Evolutionary conservation across 2,329 filamentous ascomycete genomes (phyloP).

Genomic region (Trichoderma hamatum): DNA sequence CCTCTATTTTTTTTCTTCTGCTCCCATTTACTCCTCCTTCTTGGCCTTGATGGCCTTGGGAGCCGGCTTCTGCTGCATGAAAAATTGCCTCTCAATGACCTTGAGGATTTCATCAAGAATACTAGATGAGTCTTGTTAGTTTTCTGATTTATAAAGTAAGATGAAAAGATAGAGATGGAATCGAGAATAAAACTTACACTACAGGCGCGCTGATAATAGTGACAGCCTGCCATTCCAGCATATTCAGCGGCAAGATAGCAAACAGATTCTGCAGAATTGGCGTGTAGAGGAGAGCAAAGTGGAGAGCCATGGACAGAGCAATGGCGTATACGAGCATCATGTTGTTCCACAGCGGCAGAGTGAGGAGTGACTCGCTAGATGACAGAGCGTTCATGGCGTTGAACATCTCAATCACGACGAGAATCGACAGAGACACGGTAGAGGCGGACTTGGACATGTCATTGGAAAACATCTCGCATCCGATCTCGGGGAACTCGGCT

Average conservation of each 20-base stretch:
- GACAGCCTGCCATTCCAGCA: conserved; percentile 90
- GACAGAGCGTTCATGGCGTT: conserved; percentile 98
- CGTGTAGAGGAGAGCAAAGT: conserved; percentile 91
- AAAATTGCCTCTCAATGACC: conserved; percentile 69
- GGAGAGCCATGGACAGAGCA: conserved; percentile 85
- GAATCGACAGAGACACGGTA: conserved; percentile 85
- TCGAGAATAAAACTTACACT: conserved; percentile 65
- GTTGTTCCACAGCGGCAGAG: conserved; percentile 95
- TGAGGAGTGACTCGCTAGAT: conserved; percentile 90
- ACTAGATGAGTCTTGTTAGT: conserved; percentile 48
- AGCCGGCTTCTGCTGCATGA: conserved; percentile 55
- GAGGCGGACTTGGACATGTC: conserved; percentile 86
- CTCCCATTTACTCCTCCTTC: conserved; percentile 55
- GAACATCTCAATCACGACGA: conserved; percentile 99
- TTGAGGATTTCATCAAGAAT: conserved; percentile 85
- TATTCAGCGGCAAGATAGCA: conserved; percentile 84
- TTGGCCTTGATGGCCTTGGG: conserved; percentile 48
- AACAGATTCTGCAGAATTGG: conserved; percentile 88
- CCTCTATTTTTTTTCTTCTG: conserved; percentile 28
- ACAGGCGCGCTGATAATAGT: conserved; percentile 86
- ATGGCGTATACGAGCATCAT: conserved; percentile 98
- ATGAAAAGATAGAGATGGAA: neutral
- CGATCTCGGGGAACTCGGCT: conserved; percentile 81
- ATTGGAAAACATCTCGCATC: conserved; percentile 88
- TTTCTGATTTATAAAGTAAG: neutral